Conservation (phyloP, 148 eudicot species). For the Euryodendron excelsum region DNA sequence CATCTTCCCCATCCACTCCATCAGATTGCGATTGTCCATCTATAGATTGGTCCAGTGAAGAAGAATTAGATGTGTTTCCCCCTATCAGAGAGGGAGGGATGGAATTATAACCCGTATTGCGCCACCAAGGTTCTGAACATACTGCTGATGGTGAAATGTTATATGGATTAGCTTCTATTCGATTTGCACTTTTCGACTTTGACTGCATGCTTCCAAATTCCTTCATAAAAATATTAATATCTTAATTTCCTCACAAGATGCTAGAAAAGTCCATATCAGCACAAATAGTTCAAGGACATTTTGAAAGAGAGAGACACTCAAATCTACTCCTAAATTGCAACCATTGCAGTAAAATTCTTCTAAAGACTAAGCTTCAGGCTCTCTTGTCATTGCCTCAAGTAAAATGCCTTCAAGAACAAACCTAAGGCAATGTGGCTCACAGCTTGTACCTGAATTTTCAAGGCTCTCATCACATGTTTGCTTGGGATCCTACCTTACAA, state of each 20-base stretch:
- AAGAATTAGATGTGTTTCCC: constrained; percentile 47
- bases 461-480: constrained; percentile 2
- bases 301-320: not conserved
- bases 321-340: not conserved
- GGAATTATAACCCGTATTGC: constrained; percentile 40
- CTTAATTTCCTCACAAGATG: not conserved
- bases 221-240: constrained; percentile 3
- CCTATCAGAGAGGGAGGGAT: constrained; percentile 36
- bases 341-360: not conserved
- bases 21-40: constrained; percentile 58
- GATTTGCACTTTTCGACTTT: constrained; percentile 39
- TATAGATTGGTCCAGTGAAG: constrained; percentile 49
- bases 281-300: not conserved
- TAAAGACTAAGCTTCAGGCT: not conserved
- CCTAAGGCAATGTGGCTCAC: not conserved
- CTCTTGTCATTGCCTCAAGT: not conserved
- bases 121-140: constrained; percentile 74
- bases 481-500: not conserved
- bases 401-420: not conserved
- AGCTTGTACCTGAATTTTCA: not conserved
- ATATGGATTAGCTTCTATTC: constrained; percentile 32
- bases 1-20: constrained; percentile 57
- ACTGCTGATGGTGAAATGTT: constrained; percentile 39
- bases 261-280: constrained; percentile 6
- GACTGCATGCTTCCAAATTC: constrained; percentile 65